Base-by-base conservation (phyloP, 2,329 filamentous ascomycete genomes). In the Arthrocladium fulminans region DNA sequence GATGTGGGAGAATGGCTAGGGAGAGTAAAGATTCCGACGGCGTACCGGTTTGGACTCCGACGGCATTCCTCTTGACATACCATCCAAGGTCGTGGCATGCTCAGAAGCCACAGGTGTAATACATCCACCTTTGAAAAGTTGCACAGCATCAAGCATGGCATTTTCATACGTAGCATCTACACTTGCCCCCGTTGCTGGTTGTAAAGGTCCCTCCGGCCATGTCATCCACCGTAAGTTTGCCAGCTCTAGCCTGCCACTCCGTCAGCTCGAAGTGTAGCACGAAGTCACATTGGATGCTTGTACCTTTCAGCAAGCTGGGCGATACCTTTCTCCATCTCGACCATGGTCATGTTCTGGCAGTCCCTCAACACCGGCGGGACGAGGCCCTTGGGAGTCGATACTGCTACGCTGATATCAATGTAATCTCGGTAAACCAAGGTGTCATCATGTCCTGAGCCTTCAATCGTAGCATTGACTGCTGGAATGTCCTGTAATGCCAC, bases 141-240 rank as follows among this genome's bases (percentile, higher is more conserved):
- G n/a, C n/a, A n/a, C n/a, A n/a, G n/a, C n/a, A n/a, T n/a, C n/a
- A n/a, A n/a, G n/a, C n/a, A n/a, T n/a, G n/a, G n/a, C n/a, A n/a
- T n/a, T n/a, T n/a, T n/a, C n/a, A n/a, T n/a, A n/a, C n/a, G n/a
- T n/a, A n/a, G n/a, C n/a, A n/a, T n/a, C n/a, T n/a, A n/a, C n/a
- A n/a, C n/a, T n/a, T 90, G 59, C 92, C 92, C 50, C 92, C 81
- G 66, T 96, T 97, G 75, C 86, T 92, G 73, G 96, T 96, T 52
- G 92, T 97, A 69, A 97, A 98, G 30, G 90, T 96, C 55, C 92
- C 92, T 52, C 92, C 92, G 52, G 92, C 92, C 88, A 98, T 96
- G 65, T 98, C 92, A 72, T 98, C 92, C 60, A 98, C 96, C 2
- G 92, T 97, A 57, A 98, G 79, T 73, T 97, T 97, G 67, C 85